A percentile compares a stretch with the other conserved stretches of the same genome.
Evolutionary conservation across 805 yeast species (phyloP).

Genomic region (Hanseniaspora lachancei): DNA sequence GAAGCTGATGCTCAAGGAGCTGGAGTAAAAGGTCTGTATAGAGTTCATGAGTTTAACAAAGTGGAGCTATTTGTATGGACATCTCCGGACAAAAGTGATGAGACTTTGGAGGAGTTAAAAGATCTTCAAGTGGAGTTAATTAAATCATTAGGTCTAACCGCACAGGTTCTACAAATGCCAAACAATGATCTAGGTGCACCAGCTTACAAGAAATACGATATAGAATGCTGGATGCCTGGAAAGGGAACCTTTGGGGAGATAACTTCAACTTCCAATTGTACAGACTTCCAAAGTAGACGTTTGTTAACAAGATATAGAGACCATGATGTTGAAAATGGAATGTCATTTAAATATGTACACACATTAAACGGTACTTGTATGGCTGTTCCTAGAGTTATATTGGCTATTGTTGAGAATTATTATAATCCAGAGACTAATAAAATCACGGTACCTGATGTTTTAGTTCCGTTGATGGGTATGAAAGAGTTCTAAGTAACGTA

Average conservation of each 20-base stretch:
- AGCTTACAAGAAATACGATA: slow-evolving; percentile 79
- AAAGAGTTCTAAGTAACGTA: slow-evolving; percentile 25
- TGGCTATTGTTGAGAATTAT: slow-evolving; percentile 79
- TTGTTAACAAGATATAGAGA: slow-evolving; percentile 49
- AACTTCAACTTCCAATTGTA: slow-evolving; percentile 81
- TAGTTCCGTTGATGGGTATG: slow-evolving; percentile 61
- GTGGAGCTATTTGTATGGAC: slow-evolving; percentile 83
- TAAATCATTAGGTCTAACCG: slow-evolving; percentile 55
- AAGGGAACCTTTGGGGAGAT: slow-evolving; percentile 87
- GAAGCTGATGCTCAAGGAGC: slow-evolving; percentile 96
- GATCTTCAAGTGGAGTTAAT: slow-evolving; percentile 55
- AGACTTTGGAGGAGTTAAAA: slow-evolving; percentile 47
- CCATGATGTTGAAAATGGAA: slow-evolving; percentile 20
- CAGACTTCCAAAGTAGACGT: slow-evolving; percentile 80
- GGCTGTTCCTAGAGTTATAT: slow-evolving; percentile 83
- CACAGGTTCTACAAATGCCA: slow-evolving; percentile 80
- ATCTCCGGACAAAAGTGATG: slow-evolving; percentile 31
- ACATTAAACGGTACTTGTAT: slow-evolving; percentile 92
- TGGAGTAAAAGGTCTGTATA: slow-evolving; percentile 79
- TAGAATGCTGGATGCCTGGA: slow-evolving; percentile 98
- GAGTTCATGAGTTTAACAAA: slow-evolving; percentile 94
- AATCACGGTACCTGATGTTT: slow-evolving; percentile 52
- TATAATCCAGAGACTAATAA: slow-evolving; percentile 46
- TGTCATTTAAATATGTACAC: slow-evolving; percentile 38
- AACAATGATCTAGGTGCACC: slow-evolving; percentile 86